Evolutionary conservation across 2,329 filamentous ascomycete species (phyloP), one percentile per base, ranked within the genome.

Genomic region (Phialocephala sp.): DNA sequence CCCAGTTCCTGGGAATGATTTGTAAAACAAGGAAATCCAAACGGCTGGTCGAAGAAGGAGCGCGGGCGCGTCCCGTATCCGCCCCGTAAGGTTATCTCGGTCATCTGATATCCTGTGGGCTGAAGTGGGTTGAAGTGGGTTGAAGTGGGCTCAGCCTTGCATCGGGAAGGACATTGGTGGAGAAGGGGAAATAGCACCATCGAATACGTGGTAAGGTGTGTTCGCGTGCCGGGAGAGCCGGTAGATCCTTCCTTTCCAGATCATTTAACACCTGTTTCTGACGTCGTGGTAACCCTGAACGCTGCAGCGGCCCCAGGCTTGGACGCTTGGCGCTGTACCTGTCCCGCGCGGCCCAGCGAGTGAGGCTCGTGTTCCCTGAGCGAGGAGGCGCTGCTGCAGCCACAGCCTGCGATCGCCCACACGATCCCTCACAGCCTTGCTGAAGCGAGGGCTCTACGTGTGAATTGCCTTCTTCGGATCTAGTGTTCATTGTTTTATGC

Each of bases 101-200:
- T 15, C 43, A 4, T 9, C 45, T n/a, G 12, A 11, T 50, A 1
- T 9, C 45, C 24, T 24, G 45, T 50, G 45, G 45, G 22, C 22
- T 50, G 20, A 50, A 50, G 45, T 6, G 27, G 27, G 27, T 32
- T 32, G 27, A 3, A n/a, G n/a, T n/a, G n/a, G n/a, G n/a, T n/a
- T n/a, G n/a, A 32, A 32, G 27, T 50, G 45, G 45, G 20, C 45
- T 54, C 50, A 54, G 50, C 50, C 50, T 54, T 54, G 27, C 50
- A 18, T 5, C 11, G 14, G 14, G 8, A 27, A 18, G 24, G 50
- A 50, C 45, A 50, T 54, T 35, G 50, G 45, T 12, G 45, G 9
- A 50, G 22, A 50, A 2, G 9, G n/a, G n/a, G 15, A 15, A 43
- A 43, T 43, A 43, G 41, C 41, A 43, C 15, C n/a, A 18, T 18